Evolutionary conservation across 208 protist species (phyloP).

Genomic region (Angomonas desouzai): DNA sequence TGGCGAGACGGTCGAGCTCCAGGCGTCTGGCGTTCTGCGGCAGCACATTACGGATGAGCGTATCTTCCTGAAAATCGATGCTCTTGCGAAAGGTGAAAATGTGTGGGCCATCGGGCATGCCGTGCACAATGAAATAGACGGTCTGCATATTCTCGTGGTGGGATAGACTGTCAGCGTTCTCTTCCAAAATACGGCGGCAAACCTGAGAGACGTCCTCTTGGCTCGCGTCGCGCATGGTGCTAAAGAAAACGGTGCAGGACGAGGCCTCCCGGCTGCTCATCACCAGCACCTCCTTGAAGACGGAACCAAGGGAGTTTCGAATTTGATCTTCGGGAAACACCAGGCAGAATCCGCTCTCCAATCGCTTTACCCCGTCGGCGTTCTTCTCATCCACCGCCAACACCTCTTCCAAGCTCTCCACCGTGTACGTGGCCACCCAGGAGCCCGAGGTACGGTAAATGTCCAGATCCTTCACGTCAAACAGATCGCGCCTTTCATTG

Average conservation of each 20-base stretch:
- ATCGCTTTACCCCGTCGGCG: slow-evolving; percentile 8
- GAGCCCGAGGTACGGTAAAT: slow-evolving; percentile 39
- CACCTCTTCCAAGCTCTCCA: slow-evolving; percentile 37
- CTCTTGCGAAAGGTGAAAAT: slow-evolving; percentile 90
- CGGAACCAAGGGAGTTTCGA: slow-evolving; percentile 21
- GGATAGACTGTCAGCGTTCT: slow-evolving; percentile 26
- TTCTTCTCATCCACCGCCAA: slow-evolving; percentile 16
- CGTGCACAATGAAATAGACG: slow-evolving; percentile 72
- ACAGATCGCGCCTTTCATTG: slow-evolving; percentile 74
- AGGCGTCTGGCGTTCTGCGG: slow-evolving; percentile 93
- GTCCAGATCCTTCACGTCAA: slow-evolving; percentile 52
- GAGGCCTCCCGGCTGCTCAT: slow-evolving; percentile 25
- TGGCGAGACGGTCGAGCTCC: slow-evolving; percentile 90
- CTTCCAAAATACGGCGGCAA: slow-evolving; percentile 45
- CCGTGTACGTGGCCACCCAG: slow-evolving; percentile 67
- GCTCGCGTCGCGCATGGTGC: slow-evolving; percentile 39
- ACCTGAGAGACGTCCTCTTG: slow-evolving; percentile 38
- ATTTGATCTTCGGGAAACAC: slow-evolving; percentile 65
- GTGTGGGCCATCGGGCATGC: slow-evolving; percentile 63
- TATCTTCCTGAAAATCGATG: slow-evolving; percentile 85
- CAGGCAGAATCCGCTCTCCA: slow-evolving; percentile 39
- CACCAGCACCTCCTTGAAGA: slow-evolving; percentile 32
- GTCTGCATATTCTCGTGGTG: slow-evolving; percentile 31
- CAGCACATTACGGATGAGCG: slow-evolving; percentile 92
- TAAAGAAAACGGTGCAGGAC: slow-evolving; percentile 61